Base-by-base conservation (phyloP, 208 protist species). In the Leishmania guyanensis region DNA sequence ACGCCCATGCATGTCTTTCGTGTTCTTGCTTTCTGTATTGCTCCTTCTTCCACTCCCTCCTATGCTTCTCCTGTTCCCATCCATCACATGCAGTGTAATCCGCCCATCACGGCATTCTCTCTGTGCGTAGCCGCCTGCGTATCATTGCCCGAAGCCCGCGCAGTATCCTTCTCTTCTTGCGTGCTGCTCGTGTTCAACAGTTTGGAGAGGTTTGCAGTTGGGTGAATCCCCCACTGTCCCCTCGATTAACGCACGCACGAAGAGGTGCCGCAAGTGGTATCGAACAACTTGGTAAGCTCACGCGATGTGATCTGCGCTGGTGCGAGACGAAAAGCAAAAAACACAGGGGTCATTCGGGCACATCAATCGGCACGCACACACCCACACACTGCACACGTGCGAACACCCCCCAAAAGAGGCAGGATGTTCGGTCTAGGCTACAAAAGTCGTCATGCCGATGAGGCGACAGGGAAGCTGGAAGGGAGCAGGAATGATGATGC, bases 341-440 rank as follows among this genome's bases (percentile, higher is more conserved):
- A 17, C 12, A 58, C 5, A 46, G 33, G 48, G 53, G 12, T n/a
- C 0, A 3, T 62, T 46, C 1, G 51, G 22, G 72, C 12, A 48
- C 1, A 51, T 33, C n/a, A 0, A 14, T 20, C 51, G 16, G n/a
- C 2, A 56, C 46, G 3, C 50, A 10, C 70, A 36, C 65, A 46
- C 5, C 16, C 64, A 29, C 48, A 51, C 48, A 66, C 43, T 6
- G 16, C 69, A 51, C 10, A 51, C 43, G 6, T 12, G 46, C 12
- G 20, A 22, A 29, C 66, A 46, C 17, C 22, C 29, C 17, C 16
- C 22, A 5, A 48, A 29, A 29, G 20, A 54, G 14, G 26, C 74
- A n/a, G 48, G 54, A 86, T 86, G 82, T 80, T 75, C 5, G 77
- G 78, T 39, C 46, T 78, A 22, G 71, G 70, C 26, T 69, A 80